Base-by-base conservation (phyloP, 2,329 filamentous ascomycete species). In the Peltaster fructicola region DNA sequence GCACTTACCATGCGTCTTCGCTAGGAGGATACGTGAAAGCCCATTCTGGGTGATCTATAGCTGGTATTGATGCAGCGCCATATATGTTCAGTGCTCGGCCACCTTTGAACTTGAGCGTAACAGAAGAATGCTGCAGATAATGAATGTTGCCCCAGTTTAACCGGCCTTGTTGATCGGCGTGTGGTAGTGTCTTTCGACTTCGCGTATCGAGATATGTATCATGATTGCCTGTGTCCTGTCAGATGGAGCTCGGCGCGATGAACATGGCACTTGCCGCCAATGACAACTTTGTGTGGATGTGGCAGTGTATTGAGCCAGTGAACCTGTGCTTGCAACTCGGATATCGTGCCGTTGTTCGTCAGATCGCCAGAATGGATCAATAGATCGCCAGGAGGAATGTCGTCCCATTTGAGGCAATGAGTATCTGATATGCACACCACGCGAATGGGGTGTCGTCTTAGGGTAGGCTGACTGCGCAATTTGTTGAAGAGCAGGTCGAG, bases 351-450 rank as follows among this genome's bases (percentile, higher is more conserved):
- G 12, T 59, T 57, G 38, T 80, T 72, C 26, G 73, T 75, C 41
- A 92, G 59, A 52, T 95, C 85, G 17, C 85, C 85, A 2, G 81
- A 78, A 45, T 93, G 85, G 39, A 95, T 76, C 23, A 95, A 65
- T 12, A 93, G 59, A 48, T 93, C 82, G 28, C 82, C 84, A 7
- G 63, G 52, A 0, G 82, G 81, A 1, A 90, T 14, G n/a, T 59
- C 39, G 10, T 50, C 39, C 7, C 36, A 28, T 5, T 61, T 60
- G 20, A 64, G 59, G 31, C 68, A 69, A 53, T 93, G 85, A 0
- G 85, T 93, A 53, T 93, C 85, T 7, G 81, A 85, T 35, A 93
- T 69, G 52, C 80, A 91, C 34, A 93, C 78, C 14, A 93, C 63
- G 31, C 72, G 71, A 43, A 93, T 67, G 5, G 66, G 54, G 1